Percentiles rank a stretch among this genome's conserved stretches.
Evolutionary conservation across 306 rosid genomes (phyloP).

Genomic region (Citrullus colocynthis): DNA sequence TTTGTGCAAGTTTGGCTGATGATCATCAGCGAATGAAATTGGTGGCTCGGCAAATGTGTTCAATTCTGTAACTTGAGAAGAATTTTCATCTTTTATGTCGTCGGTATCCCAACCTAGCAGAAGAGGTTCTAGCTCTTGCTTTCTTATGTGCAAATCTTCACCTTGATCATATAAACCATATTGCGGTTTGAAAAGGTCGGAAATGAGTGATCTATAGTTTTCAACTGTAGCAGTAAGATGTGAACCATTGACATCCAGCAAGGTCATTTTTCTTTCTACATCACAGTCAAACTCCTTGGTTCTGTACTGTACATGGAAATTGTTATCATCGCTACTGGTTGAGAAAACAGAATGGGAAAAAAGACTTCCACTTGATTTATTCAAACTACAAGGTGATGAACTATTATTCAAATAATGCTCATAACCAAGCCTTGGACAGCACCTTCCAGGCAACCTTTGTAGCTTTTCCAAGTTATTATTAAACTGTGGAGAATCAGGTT

Average conservation of each 20-base stretch:
- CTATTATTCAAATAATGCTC: constrained; percentile 23
- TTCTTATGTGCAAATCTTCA: constrained; percentile 16
- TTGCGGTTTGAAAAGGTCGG: constrained; percentile 19
- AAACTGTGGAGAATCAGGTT: constrained; percentile 20
- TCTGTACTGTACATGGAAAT: constrained; percentile 18
- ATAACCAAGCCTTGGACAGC: constrained; percentile 23
- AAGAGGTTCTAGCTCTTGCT: constrained; percentile 26
- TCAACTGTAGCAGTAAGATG: constrained; percentile 17
- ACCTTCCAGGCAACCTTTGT: constrained; percentile 18
- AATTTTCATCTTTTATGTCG: constrained; percentile 12
- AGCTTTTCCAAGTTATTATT: constrained; percentile 27
- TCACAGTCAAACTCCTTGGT: constrained; percentile 23
- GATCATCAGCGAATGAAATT: constrained; percentile 15
- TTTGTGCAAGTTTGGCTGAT: constrained; percentile 13
- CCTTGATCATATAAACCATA: constrained; percentile 13
- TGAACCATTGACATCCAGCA: constrained; percentile 16
- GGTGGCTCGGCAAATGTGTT: constrained; percentile 12
- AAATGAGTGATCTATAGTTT: constrained; percentile 16
- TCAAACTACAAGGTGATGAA: constrained; percentile 22
- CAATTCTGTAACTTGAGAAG: constrained; percentile 15
- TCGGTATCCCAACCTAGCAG: constrained; percentile 33
- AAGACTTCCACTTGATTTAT: constrained; percentile 21
- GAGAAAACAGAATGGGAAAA: constrained; percentile 19
- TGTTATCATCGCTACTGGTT: constrained; percentile 12
- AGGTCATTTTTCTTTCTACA: constrained; percentile 14